Percentiles rank a stretch among this genome's conserved stretches.
These are phyloP conservation scores for Tagetes patula DNA, from an alignment of 129 eudicot genomes.

Conservation along the genomic window DNA sequence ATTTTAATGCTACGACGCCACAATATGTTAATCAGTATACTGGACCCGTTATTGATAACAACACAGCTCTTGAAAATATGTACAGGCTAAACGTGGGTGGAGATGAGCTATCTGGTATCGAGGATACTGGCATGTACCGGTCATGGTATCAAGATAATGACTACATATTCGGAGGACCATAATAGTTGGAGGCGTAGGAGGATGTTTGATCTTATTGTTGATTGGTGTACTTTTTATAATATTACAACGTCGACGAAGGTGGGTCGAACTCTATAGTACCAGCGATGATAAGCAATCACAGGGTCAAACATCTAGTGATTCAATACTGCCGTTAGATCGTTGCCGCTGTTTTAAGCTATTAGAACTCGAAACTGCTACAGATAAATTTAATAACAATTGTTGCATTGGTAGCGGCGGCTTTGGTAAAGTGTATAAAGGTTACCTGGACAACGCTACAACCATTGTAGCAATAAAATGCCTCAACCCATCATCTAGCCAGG, in stretches of 20 bases:
- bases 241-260: not conserved
- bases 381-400: constrained; percentile 39
- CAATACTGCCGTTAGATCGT: constrained; percentile 36
- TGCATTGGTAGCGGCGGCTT: constrained; percentile 62
- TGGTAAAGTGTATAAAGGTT: constrained; percentile 60
- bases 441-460: constrained; percentile 32
- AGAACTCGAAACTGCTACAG: constrained; percentile 43
- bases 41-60: too few relatives aligned
- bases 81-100: constrained; percentile 62
- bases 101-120: constrained; percentile 27
- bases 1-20: too few relatives aligned
- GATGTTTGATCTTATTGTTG: constrained; percentile 20
- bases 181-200: constrained; percentile 28
- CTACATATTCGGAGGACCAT: constrained; percentile 42
- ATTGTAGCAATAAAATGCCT: constrained; percentile 55
- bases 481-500: constrained; percentile 53
- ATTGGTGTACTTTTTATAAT: not conserved
- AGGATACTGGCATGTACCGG: constrained; percentile 48
- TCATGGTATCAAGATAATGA: constrained; percentile 50
- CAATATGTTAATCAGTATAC: too few relatives aligned
- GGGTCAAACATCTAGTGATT: constrained; percentile 25
- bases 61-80: not conserved
- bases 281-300: too few relatives aligned
- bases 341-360: constrained; percentile 47
- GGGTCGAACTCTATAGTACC: not conserved